A percentile compares a stretch with the other conserved stretches of the same genome.
Conservation (phyloP, 768 basidiomycete genomes). For the Mycena vitilis region DNA sequence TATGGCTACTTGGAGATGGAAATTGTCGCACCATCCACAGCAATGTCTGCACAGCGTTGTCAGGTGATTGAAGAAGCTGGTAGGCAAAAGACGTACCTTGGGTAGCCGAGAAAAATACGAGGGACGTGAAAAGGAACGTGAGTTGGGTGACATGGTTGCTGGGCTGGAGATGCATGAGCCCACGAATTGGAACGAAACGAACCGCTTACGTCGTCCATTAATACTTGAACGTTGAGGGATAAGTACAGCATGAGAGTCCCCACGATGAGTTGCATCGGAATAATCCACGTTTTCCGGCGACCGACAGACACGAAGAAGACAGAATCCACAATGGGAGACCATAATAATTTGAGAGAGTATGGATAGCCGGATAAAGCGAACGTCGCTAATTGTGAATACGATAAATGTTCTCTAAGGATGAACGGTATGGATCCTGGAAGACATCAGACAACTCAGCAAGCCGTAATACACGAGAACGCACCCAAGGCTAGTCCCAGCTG, state of each 20-base stretch:
- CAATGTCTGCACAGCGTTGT: slow-evolving; percentile 76
- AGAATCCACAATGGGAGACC: slow-evolving; percentile 98
- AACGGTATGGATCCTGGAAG: slow-evolving; percentile 91
- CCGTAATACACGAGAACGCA: slow-evolving; percentile 43
- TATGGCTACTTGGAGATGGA: slow-evolving; percentile 22
- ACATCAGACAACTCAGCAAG: slow-evolving; percentile 4
- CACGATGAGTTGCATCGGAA: slow-evolving; percentile 94
- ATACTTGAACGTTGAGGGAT: slow-evolving; percentile 76
- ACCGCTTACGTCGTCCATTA: slow-evolving; percentile 80
- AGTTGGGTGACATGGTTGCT: slow-evolving; percentile 81
- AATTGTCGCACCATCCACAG: slow-evolving; percentile 85
- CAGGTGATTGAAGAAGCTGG: slow-evolving; percentile 18
- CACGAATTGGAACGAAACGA: slow-evolving; percentile 24
- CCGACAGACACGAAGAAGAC: slow-evolving; percentile 84
- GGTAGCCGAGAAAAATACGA: slow-evolving; percentile 96
- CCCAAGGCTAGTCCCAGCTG: slow-evolving; percentile 92
- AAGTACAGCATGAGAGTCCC: slow-evolving; percentile 86
- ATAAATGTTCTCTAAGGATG: slow-evolving; percentile 93
- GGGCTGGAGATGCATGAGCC: slow-evolving; percentile 63
- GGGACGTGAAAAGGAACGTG: slow-evolving; percentile 85
- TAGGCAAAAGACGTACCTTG: slow-evolving; percentile 72
- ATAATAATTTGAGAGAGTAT: slow-evolving; percentile 95
- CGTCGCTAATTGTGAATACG: slow-evolving; percentile 95
- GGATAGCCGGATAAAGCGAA: slow-evolving; percentile 95
- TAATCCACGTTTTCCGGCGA: slow-evolving; percentile 98